Percentiles rank a stretch among this genome's conserved stretches.
Evolutionary conservation across 1,284 basidiomycete species (phyloP).

Genomic region (Irpex rosettiformis): DNA sequence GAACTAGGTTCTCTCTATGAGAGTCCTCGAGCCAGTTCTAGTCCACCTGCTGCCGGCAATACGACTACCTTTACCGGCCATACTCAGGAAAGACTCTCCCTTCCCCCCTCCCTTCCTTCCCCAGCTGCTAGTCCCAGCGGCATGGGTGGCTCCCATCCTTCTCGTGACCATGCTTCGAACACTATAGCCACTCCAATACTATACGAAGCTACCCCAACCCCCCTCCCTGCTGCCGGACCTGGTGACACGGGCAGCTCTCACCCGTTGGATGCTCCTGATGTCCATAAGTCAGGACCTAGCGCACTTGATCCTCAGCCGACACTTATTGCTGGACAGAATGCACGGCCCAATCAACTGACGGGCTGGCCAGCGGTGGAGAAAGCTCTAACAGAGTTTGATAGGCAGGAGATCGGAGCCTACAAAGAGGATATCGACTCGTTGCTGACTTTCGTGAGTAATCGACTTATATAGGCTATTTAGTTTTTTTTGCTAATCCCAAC

Average conservation of each 20-base stretch:
- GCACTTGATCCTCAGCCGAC: not conserved
- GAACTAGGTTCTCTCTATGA: no score
- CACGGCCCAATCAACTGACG: not conserved
- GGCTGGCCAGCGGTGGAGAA: conserved; percentile 1
- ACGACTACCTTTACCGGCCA: no score
- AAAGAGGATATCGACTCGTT: conserved; percentile 2
- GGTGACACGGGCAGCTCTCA: not conserved
- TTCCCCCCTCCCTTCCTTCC: no score
- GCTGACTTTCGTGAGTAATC: not conserved
- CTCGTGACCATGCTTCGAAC: no score
- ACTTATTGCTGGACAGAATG: not conserved
- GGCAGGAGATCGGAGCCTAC: not conserved
- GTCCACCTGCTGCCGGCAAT: no score
- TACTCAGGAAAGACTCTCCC: no score
- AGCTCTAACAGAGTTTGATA: not conserved
- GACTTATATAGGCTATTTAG: not conserved
- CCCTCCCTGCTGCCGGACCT: not conserved
- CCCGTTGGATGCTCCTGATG: not conserved
- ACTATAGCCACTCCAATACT: not conserved
- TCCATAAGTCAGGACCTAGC: not conserved
- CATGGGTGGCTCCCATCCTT: no score
- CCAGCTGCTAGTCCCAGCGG: no score
- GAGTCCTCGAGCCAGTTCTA: no score
- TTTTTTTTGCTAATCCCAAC: not conserved
- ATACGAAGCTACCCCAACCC: not conserved